Evolutionary conservation across 1,284 basidiomycete species (phyloP).

Genomic region (Xerocomus amazonicus): DNA sequence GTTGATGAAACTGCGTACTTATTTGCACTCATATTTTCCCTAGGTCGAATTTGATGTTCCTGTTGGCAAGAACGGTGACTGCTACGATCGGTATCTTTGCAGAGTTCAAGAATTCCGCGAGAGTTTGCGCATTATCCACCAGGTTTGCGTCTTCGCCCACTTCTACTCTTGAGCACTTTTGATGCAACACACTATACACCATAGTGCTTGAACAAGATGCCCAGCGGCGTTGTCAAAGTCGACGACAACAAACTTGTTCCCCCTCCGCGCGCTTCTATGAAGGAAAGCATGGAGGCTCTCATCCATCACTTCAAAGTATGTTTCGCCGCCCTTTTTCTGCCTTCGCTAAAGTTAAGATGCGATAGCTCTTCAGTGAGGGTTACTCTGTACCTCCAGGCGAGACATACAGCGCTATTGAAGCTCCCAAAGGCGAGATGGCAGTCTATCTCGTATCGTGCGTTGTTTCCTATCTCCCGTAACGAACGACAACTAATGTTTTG

Average conservation of each 20-base stretch:
- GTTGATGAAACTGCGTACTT: conserved; percentile 8
- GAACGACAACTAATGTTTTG: background rate
- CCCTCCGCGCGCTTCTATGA: conserved; percentile 97
- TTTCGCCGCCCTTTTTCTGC: conserved; percentile 6
- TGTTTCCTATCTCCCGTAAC: background rate
- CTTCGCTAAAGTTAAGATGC: background rate
- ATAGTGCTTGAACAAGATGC: conserved; percentile 96
- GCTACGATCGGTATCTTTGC: conserved; percentile 95
- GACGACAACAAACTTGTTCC: conserved; percentile 98
- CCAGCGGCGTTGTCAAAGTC: conserved; percentile 88
- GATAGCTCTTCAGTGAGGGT: conserved; percentile 89
- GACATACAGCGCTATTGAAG: conserved; percentile 97
- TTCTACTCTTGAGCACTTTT: background rate
- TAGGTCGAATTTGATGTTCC: conserved; percentile 97
- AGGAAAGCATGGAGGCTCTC: conserved; percentile 97
- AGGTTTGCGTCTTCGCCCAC: conserved; percentile 38
- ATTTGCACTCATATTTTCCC: background rate
- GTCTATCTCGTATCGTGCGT: conserved; percentile 90
- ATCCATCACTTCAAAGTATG: conserved; percentile 96
- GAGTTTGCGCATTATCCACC: conserved; percentile 85
- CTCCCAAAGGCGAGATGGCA: conserved; percentile 98
- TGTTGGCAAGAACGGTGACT: conserved; percentile 95
- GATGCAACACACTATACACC: background rate
- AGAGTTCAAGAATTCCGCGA: conserved; percentile 98
- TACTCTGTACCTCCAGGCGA: conserved; percentile 98